Evolutionary conservation across 305 asterid genomes (phyloP).

Genomic region (Fraxinus sp.): DNA sequence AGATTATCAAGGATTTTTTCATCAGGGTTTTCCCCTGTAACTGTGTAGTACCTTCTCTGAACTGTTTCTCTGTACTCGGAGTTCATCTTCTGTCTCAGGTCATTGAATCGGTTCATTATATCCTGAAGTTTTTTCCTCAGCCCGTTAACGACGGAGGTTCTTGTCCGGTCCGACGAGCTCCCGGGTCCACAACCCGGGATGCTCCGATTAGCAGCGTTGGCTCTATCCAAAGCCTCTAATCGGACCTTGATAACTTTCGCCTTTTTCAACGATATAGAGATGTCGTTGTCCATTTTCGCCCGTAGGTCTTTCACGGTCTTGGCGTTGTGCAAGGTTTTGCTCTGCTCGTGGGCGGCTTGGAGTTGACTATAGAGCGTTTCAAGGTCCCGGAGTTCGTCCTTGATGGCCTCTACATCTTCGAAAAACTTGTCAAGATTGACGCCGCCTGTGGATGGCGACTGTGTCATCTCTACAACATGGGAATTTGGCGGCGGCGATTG

Average conservation of each 20-base stretch:
- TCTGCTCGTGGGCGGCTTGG: conserved; percentile 63
- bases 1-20: conserved; percentile 41
- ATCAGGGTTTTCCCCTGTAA: conserved; percentile 58
- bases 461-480: conserved; percentile 57
- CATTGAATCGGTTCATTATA: conserved; percentile 49
- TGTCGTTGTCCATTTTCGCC: conserved; percentile 66
- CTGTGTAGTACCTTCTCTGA: conserved; percentile 55
- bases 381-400: conserved; percentile 65
- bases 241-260: conserved; percentile 43
- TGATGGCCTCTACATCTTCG: conserved; percentile 71
- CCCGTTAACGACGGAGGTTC: conserved; percentile 56
- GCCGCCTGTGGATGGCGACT: conserved; percentile 41
- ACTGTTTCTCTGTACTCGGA: conserved; percentile 57
- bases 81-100: conserved; percentile 47
- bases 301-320: conserved; percentile 70
- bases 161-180: conserved; percentile 41
- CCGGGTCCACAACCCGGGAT: conserved; percentile 53
- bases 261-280: conserved; percentile 37
- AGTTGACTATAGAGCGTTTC: conserved; percentile 61
- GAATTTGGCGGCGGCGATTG: conserved; percentile 34
- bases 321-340: conserved; percentile 85
- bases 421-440: conserved; percentile 74
- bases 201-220: conserved; percentile 44
- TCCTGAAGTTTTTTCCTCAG: conserved; percentile 53
- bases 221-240: conserved; percentile 37